Base-by-base conservation (phyloP, 2,329 filamentous ascomycete species). In the Cylindrodendrum hubeiense region DNA sequence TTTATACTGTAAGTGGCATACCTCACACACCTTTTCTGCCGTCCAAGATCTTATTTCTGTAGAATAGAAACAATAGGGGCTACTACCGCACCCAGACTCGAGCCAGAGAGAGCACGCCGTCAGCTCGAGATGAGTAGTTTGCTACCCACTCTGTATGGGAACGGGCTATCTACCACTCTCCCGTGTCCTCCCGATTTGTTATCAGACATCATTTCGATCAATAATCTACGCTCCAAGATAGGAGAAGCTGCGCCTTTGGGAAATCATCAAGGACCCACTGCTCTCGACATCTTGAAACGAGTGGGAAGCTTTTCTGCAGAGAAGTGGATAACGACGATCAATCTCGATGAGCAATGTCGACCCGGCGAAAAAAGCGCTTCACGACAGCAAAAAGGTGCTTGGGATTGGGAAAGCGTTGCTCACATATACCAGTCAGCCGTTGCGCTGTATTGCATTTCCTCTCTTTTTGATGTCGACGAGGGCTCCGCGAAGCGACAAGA, bases 371-470 rank as follows among this genome's bases (percentile, higher is more conserved):
- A n/a, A 3, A n/a, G 6, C 2, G n/a, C 15, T 17, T 4, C 17
- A n/a, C 37, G n/a, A 8, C 15, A 39, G 37, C 37, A n/a, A 17
- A 39, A n/a, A n/a, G 37, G n/a, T 22, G 10, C 39, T 28, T 41
- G 26, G 4, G 65, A 67, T 24, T 73, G 71, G 67, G 34, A 56
- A n/a, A 50, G 66, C 2, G 37, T 73, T 5, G 62, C 58, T 1
- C 26, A 55, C n/a, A 56, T 70, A 9, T 75, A 65, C 51, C 71
- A 71, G 41, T 60, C 67, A 7, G 65, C 73, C 8, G 52, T 64
- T 2, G 63, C 68, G 8, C 64, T 76, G 2, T 75, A 72, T 60
- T 74, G 72, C 47, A 69, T 62, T 28, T 56, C 58, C 1, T 44
- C 52, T 17, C 46, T 60, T 4, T 9, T 57, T 4, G 19, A 57